phyloP scores from a whole-genome alignment of 805 yeast genomes.

The Yamadazyma paraphyllophila region DNA sequence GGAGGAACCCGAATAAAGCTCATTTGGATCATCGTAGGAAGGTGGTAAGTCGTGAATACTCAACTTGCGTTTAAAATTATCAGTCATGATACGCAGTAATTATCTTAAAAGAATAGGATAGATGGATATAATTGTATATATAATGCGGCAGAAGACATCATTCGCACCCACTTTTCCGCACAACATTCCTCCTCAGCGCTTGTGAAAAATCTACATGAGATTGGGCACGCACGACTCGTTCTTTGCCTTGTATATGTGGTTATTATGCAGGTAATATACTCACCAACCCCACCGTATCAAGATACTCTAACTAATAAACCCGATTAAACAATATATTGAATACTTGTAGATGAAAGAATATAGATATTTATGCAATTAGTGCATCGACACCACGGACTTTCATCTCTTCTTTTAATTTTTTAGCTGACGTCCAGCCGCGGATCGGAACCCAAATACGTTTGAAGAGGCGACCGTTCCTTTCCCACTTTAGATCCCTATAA shows the following conservation, averaged over 20 bases:
- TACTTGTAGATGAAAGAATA: too few relatives aligned
- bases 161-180: slow-evolving; percentile 1
- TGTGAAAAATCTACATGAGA: slow-evolving; percentile 6
- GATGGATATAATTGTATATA: neutral
- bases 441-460: slow-evolving; percentile 48
- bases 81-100: slow-evolving; percentile 1
- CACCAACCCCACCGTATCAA: neutral
- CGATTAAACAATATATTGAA: too few relatives aligned
- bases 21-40: slow-evolving; percentile 1
- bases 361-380: neutral
- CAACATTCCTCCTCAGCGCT: slow-evolving; percentile 13
- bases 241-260: neutral
- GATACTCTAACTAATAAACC: too few relatives aligned
- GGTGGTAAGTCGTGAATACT: slow-evolving; percentile 10
- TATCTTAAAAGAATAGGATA: neutral
- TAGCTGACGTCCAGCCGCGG: slow-evolving; percentile 49
- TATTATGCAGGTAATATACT: neutral
- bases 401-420: slow-evolving; percentile 18
- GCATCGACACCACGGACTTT: slow-evolving; percentile 14
- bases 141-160: slow-evolving; percentile 4
- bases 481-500: slow-evolving; percentile 23
- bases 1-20: neutral
- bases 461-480: slow-evolving; percentile 39
- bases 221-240: neutral
- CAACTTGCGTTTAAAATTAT: slow-evolving; percentile 10